A percentile compares a stretch with the other conserved stretches of the same genome.
Conservation (phyloP, 2,329 filamentous ascomycete species). For the Plectosphaerella sp. region DNA sequence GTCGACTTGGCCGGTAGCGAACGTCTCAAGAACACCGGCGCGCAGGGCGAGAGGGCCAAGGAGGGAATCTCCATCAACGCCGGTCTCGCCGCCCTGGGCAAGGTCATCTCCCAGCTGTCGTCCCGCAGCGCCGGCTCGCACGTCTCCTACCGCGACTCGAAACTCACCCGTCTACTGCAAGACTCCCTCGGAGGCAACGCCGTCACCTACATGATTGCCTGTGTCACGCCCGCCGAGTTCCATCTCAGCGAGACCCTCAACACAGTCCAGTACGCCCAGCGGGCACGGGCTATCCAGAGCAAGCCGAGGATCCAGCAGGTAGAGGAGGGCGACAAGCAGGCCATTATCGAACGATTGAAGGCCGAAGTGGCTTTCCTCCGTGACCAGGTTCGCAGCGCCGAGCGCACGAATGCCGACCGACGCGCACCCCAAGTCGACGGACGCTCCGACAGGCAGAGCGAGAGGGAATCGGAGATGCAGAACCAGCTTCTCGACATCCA, state of each 20-base stretch:
- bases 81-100: constrained; percentile 88
- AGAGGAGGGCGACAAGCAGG: constrained; percentile 91
- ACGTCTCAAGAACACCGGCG: constrained; percentile 92
- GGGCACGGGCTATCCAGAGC: constrained; percentile 93
- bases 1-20: constrained; percentile 97
- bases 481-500: constrained; percentile 90
- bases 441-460: constrained; percentile 71
- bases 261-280: constrained; percentile 94
- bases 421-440: constrained; percentile 49
- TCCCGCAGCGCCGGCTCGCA: constrained; percentile 82
- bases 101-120: constrained; percentile 96
- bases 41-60: constrained; percentile 87
- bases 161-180: constrained; percentile 65
- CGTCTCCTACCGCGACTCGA: constrained; percentile 98
- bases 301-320: constrained; percentile 94
- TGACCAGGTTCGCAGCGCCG: constrained; percentile 86
- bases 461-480: constrained; percentile 85
- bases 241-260: constrained; percentile 97
- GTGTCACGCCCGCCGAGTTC: constrained; percentile 94
- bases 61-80: constrained; percentile 99
- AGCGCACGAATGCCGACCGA: constrained; percentile 54
- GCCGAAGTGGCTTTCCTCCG: constrained; percentile 91
- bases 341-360: constrained; percentile 86
- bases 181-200: constrained; percentile 96
- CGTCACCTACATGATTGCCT: constrained; percentile 99